These are phyloP conservation scores for Oemleria cerasiformis DNA, from an alignment of 306 rosid species.

Conservation along the genomic window DNA sequence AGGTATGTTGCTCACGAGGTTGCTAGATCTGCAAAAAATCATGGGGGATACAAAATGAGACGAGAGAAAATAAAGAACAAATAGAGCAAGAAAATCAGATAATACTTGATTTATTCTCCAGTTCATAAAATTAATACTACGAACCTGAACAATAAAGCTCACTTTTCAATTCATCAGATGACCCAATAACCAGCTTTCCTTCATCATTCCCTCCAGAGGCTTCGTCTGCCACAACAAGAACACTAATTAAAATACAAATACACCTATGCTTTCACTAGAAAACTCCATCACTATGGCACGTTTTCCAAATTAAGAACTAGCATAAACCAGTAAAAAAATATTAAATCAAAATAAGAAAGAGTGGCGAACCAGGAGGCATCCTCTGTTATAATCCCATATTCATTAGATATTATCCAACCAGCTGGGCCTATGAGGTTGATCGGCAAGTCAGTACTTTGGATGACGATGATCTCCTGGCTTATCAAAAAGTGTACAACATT, in stretches of 20 bases:
- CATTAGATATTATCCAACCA: too few relatives aligned
- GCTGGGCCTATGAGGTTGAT: too few relatives aligned
- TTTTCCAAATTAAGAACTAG: too few relatives aligned
- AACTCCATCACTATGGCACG: neutral
- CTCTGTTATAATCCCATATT: too few relatives aligned
- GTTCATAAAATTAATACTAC: neutral
- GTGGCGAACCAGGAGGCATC: too few relatives aligned
- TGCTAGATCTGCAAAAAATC: conserved; percentile 35
- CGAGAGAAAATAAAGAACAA: conserved; percentile 9
- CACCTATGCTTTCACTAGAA: neutral
- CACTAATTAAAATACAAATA: conserved; percentile 16
- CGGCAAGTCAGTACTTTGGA: too few relatives aligned
- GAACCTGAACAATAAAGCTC: neutral
- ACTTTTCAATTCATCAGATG: conserved; percentile 50
- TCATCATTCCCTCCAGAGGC: conserved; percentile 39
- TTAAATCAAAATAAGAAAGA: too few relatives aligned
- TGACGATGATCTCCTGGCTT: too few relatives aligned
- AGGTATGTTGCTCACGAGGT: conserved; percentile 54
- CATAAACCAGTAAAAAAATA: too few relatives aligned
- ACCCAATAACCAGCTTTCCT: conserved; percentile 37
- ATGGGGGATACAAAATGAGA: conserved; percentile 8
- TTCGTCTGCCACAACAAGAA: conserved; percentile 26
- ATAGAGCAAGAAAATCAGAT: neutral
- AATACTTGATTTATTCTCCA: neutral
- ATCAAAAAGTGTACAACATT: too few relatives aligned